Conservation (phyloP, 1,139 yeast genomes). For the Kazachstania sp. region DNA sequence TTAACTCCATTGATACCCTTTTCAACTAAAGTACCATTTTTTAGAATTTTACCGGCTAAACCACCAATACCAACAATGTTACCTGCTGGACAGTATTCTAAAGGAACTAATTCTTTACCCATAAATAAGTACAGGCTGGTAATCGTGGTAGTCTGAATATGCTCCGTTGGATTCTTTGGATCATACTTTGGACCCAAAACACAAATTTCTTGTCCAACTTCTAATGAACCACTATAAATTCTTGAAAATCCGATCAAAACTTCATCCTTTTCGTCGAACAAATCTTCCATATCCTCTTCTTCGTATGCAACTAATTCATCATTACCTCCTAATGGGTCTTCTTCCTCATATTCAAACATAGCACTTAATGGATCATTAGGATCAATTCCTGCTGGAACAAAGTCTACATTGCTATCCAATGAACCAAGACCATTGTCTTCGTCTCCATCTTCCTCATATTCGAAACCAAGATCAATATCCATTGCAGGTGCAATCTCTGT, state of each 20-base stretch:
- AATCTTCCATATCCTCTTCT: constrained; percentile 38
- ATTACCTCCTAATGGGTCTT: constrained; percentile 26
- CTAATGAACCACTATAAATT: constrained; percentile 74
- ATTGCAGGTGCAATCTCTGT: constrained; percentile 22
- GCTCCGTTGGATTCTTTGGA: constrained; percentile 57
- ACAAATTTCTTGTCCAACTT: constrained; percentile 63
- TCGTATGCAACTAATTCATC: constrained; percentile 31
- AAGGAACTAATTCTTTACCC: constrained; percentile 82
- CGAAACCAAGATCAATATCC: constrained; percentile 15
- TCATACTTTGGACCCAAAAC: constrained; percentile 84
- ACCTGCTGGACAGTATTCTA: constrained; percentile 85
- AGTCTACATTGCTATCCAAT: constrained; percentile 3
- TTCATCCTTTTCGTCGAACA: constrained; percentile 45
- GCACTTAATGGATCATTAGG: constrained; percentile 30
- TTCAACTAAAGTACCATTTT: constrained; percentile 72
- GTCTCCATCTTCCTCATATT: constrained; percentile 13
- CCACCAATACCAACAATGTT: constrained; percentile 94
- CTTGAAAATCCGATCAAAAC: constrained; percentile 81
- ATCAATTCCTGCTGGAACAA: constrained; percentile 25
- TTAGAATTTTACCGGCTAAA: constrained; percentile 68
- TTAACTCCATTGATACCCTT: constrained; percentile 48
- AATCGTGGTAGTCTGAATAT: constrained; percentile 46
- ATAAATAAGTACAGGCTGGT: constrained; percentile 71
- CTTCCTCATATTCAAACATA: constrained; percentile 32
- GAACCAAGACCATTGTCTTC: constrained; percentile 12